Evolutionary conservation across 768 basidiomycete species (phyloP).

Genomic region (Collybiopsis luxurians): DNA sequence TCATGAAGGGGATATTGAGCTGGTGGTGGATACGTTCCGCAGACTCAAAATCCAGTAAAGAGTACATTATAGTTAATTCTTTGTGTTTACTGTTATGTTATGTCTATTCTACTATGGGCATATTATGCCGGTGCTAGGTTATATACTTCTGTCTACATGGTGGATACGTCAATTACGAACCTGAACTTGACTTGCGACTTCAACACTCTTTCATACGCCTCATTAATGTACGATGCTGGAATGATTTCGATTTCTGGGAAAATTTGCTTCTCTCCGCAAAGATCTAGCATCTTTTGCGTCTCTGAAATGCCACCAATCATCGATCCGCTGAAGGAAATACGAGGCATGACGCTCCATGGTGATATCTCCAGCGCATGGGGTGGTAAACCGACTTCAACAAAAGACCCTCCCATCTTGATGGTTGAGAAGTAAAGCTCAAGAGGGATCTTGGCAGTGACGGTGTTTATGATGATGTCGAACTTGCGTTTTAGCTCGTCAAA

Average conservation of each 20-base stretch:
- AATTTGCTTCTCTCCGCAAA: slow-evolving; percentile 1
- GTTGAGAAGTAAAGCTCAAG: background rate
- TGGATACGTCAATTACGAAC: slow-evolving; percentile 5
- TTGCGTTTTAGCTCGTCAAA: slow-evolving; percentile 25
- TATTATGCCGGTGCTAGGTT: too few relatives aligned
- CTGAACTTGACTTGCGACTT: slow-evolving; percentile 7
- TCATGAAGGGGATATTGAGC: background rate
- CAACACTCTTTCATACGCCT: slow-evolving; percentile 5
- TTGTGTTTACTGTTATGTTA: too few relatives aligned
- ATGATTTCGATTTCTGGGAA: slow-evolving; percentile 2
- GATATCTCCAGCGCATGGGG: too few relatives aligned
- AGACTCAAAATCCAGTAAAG: background rate
- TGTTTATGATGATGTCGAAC: slow-evolving; percentile 36
- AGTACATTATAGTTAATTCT: too few relatives aligned
- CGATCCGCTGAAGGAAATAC: background rate
- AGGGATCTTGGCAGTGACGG: slow-evolving; percentile 12
- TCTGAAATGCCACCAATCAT: slow-evolving; percentile 2
- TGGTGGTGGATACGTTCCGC: background rate
- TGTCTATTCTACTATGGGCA: slow-evolving; percentile 7
- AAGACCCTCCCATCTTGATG: background rate
- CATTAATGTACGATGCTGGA: background rate
- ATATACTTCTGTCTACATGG: too few relatives aligned
- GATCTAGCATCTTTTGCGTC: background rate
- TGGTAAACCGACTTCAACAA: slow-evolving; percentile 1
- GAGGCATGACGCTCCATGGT: background rate